A percentile compares a stretch with the other conserved stretches of the same genome.
phyloP scores from a whole-genome alignment of 352 stramenopile species.

The Elongisporangium senticosum region DNA sequence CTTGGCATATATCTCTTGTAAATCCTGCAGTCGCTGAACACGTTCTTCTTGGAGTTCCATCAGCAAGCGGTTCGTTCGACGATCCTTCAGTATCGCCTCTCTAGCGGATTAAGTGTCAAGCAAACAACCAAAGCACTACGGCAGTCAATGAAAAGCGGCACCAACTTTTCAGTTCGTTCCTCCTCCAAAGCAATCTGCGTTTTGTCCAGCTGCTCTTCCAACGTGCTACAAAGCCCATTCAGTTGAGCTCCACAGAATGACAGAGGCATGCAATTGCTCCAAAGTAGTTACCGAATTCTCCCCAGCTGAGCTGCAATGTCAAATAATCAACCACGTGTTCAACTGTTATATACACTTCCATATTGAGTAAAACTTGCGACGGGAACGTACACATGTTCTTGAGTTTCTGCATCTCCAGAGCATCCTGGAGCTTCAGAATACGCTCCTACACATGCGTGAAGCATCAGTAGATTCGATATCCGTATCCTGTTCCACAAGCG shows the following conservation, averaged over 20 bases:
- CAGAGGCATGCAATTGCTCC: not conserved
- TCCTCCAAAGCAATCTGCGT: conserved; percentile 56
- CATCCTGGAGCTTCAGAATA: conserved; percentile 77
- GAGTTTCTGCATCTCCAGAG: conserved; percentile 71
- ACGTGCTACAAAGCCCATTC: conserved; percentile 14
- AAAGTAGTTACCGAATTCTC: conserved; percentile 47
- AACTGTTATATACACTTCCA: too few relatives aligned
- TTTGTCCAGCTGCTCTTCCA: conserved; percentile 69
- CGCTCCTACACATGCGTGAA: conserved; percentile 30
- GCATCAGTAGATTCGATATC: not conserved
- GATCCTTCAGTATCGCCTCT: conserved; percentile 68
- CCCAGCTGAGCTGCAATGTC: conserved; percentile 44
- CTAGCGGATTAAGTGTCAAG: conserved; percentile 12
- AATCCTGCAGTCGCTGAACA: conserved; percentile 70
- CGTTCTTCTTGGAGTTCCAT: conserved; percentile 70
- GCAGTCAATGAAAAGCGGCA: not conserved
- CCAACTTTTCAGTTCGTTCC: conserved; percentile 65
- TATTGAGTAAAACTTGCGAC: too few relatives aligned
- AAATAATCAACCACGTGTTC: not conserved
- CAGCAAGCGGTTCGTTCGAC: conserved; percentile 56
- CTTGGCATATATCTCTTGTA: conserved; percentile 78
- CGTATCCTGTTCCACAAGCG: conserved; percentile 1
- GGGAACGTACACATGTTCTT: conserved; percentile 72
- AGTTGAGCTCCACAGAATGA: not conserved
- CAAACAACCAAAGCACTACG: not conserved